Conservation (phyloP, 371 early-diverging fungal species). For the Actinomortierella wolfii region DNA sequence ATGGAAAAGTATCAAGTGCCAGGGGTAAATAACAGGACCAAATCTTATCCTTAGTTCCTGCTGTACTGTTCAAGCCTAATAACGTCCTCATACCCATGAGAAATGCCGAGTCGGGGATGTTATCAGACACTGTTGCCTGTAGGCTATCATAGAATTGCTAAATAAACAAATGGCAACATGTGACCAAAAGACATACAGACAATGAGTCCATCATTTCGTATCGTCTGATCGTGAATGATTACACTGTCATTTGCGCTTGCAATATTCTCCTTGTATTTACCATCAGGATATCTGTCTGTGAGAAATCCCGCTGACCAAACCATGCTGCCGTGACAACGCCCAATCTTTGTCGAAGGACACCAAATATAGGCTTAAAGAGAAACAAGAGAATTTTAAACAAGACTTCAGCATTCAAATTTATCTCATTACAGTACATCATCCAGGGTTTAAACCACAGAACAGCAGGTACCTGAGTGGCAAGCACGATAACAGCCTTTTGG, state of each 20-base stretch:
- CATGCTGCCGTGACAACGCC: constrained; percentile 80
- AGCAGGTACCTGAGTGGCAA: constrained; percentile 68
- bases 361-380: constrained; percentile 66
- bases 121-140: constrained; percentile 56
- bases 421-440: too few relatives aligned
- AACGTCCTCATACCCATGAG: constrained; percentile 58
- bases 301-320: constrained; percentile 82
- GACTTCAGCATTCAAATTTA: too few relatives aligned
- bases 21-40: constrained; percentile 6
- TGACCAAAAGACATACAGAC: background rate
- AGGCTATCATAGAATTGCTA: constrained; percentile 73
- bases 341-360: constrained; percentile 73
- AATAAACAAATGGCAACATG: background rate
- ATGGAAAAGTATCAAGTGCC: background rate
- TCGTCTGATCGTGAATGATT: too few relatives aligned
- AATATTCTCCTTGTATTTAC: constrained; percentile 41
- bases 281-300: constrained; percentile 74
- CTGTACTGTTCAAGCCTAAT: too few relatives aligned
- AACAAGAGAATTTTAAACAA: constrained; percentile 5
- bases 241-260: too few relatives aligned
- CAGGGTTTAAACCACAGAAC: too few relatives aligned
- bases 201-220: background rate
- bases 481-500: constrained; percentile 82
- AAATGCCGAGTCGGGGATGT: constrained; percentile 70
- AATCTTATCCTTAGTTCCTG: too few relatives aligned